Evolutionary conservation across 345 rosid species (phyloP).

Genomic region (Eutrema heterophyllum): DNA sequence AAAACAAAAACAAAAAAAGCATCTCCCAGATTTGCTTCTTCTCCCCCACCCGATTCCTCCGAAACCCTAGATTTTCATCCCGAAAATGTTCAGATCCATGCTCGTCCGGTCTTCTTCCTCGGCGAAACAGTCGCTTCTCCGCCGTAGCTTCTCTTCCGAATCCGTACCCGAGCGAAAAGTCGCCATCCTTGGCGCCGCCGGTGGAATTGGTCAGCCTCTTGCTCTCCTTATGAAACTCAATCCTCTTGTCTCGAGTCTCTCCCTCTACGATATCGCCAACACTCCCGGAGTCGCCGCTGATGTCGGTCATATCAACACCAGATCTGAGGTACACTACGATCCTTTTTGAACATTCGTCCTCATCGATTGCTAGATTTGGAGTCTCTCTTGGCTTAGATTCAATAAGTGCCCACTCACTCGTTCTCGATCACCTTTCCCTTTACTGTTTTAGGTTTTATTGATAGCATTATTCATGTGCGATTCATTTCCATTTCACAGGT

Average conservation of each 20-base stretch:
- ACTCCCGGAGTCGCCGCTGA: constrained; percentile 84
- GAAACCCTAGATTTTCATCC: constrained; percentile 6
- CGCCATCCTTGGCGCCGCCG: constrained; percentile 79
- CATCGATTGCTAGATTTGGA: not conserved
- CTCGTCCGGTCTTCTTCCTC: constrained; percentile 32
- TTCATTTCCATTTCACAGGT: constrained; percentile 20
- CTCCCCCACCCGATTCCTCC: not conserved
- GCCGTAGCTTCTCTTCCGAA: constrained; percentile 54
- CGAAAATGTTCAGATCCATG: constrained; percentile 44
- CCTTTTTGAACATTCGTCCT: not conserved
- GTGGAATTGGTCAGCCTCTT: constrained; percentile 81
- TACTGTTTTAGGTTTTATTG: no score
- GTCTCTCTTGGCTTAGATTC: not conserved
- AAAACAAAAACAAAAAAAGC: not conserved
- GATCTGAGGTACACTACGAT: constrained; percentile 49
- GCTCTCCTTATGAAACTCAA: constrained; percentile 75
- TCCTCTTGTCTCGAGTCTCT: constrained; percentile 64
- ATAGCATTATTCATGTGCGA: not conserved
- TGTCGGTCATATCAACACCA: constrained; percentile 71
- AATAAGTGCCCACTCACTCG: not conserved
- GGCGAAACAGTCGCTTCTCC: constrained; percentile 38
- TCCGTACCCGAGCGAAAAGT: constrained; percentile 68
- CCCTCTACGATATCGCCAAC: constrained; percentile 71
- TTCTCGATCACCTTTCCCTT: no score
- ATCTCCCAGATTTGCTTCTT: not conserved